phyloP scores from a whole-genome alignment of 164 flowering plant genomes.

The Berberis thunbergii region DNA sequence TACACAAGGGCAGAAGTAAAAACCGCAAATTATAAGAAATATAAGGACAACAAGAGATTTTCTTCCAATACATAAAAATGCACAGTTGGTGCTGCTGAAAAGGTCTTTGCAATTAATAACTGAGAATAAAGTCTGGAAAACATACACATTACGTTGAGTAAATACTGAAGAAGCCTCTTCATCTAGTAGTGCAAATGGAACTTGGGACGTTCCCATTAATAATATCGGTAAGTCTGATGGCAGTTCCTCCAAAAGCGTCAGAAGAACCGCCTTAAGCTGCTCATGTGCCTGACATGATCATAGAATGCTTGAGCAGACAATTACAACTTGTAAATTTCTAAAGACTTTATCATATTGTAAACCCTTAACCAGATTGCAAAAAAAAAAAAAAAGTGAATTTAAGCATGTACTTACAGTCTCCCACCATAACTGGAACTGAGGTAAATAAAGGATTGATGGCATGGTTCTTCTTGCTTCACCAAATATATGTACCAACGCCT shows the following conservation, averaged over 20 bases:
- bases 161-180: constrained; percentile 41
- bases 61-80: not conserved
- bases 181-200: constrained; percentile 33
- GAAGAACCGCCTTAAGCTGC: constrained; percentile 86
- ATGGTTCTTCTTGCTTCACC: constrained; percentile 97
- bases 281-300: constrained; percentile 74
- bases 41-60: not conserved
- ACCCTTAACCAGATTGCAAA: not conserved
- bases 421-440: constrained; percentile 97
- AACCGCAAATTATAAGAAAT: not conserved
- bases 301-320: constrained; percentile 8
- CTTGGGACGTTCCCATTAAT: constrained; percentile 65
- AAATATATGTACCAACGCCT: constrained; percentile 94
- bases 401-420: constrained; percentile 70
- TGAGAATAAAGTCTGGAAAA: constrained; percentile 8
- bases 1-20: no score
- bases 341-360: not conserved
- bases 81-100: not conserved
- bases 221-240: constrained; percentile 85
- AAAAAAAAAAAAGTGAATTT: not conserved
- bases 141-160: constrained; percentile 70
- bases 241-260: constrained; percentile 77
- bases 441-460: constrained; percentile 86
- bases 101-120: not conserved
- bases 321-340: not conserved